Evolutionary conservation across 2,329 filamentous ascomycete species (phyloP).

Genomic region (Leptographium flavum): DNA sequence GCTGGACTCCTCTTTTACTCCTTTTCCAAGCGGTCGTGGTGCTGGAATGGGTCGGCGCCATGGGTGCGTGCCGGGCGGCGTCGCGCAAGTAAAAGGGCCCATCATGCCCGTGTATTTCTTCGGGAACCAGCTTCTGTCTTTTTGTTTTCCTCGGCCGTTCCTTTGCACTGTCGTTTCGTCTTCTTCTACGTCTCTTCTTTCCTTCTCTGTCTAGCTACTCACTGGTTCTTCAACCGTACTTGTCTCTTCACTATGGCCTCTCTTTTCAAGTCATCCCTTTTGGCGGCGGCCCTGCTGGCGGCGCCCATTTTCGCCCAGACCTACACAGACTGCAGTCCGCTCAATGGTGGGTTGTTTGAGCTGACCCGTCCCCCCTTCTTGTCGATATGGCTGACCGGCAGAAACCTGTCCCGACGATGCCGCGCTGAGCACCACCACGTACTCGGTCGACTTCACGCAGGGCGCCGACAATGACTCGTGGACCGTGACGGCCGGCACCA

Average conservation of each 20-base stretch:
- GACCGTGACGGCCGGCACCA: not conserved
- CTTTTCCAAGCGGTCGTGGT: too few species aligned
- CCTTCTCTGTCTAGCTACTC: not conserved
- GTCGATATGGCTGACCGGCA: not conserved
- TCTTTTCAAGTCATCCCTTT: not conserved
- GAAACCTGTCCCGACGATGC: not conserved
- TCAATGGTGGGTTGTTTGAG: not conserved
- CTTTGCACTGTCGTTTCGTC: too few species aligned
- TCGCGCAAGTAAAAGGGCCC: too few species aligned
- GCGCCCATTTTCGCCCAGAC: not conserved
- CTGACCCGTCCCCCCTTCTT: not conserved
- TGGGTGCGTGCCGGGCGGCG: too few species aligned
- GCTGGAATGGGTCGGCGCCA: too few species aligned
- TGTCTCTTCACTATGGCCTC: not conserved
- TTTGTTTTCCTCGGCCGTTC: not conserved
- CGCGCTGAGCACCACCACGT: not conserved
- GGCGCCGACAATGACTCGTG: slow-evolving; percentile 2
- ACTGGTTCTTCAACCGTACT: not conserved
- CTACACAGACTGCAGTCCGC: not conserved
- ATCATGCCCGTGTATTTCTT: too few species aligned
- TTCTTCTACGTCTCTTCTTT: not conserved
- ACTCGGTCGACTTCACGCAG: slow-evolving; percentile 8
- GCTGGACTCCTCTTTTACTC: too few species aligned
- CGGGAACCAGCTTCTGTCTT: not conserved
- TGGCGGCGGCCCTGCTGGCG: not conserved